phyloP scores from a whole-genome alignment of 768 basidiomycete species.

The Kwoniella botswanensis region DNA sequence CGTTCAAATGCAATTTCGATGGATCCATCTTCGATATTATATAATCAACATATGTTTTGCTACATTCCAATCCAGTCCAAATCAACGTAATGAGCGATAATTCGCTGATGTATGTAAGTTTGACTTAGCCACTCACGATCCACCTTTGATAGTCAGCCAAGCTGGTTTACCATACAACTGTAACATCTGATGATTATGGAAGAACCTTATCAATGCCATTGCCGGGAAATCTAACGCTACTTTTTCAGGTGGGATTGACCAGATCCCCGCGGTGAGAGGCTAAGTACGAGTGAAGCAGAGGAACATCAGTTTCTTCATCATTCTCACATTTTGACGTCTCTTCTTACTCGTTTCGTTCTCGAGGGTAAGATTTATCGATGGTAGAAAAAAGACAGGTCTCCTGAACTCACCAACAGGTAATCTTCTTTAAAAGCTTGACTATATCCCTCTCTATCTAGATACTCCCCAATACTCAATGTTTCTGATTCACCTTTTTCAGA shows the following conservation, averaged over 20 bases:
- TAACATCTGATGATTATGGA: conserved; percentile 24
- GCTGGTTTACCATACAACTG: conserved; percentile 20
- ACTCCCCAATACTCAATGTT: conserved; percentile 19
- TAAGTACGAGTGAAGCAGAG: not conserved
- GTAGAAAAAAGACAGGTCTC: too few species aligned
- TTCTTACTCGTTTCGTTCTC: too few species aligned
- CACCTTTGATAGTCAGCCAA: conserved; percentile 22
- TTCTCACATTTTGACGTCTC: too few species aligned
- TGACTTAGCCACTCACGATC: conserved; percentile 3
- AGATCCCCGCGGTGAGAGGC: conserved; percentile 21
- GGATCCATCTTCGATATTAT: conserved; percentile 8
- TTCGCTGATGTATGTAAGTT: not conserved
- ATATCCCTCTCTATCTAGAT: conserved; percentile 18
- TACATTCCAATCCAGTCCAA: not conserved
- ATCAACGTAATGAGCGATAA: not conserved
- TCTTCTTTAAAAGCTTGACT: conserved; percentile 24
- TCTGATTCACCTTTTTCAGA: conserved; percentile 13
- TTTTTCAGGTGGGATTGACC: conserved; percentile 22
- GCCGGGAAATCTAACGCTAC: conserved; percentile 17
- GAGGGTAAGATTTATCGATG: too few species aligned
- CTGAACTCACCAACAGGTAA: conserved; percentile 7
- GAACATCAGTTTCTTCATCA: too few species aligned
- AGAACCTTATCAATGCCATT: conserved; percentile 18
- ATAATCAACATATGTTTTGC: conserved; percentile 20
- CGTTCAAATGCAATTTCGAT: conserved; percentile 4